phyloP scores from a whole-genome alignment of 192 early-diverging fungal genomes.

The Coemansia sp. region DNA sequence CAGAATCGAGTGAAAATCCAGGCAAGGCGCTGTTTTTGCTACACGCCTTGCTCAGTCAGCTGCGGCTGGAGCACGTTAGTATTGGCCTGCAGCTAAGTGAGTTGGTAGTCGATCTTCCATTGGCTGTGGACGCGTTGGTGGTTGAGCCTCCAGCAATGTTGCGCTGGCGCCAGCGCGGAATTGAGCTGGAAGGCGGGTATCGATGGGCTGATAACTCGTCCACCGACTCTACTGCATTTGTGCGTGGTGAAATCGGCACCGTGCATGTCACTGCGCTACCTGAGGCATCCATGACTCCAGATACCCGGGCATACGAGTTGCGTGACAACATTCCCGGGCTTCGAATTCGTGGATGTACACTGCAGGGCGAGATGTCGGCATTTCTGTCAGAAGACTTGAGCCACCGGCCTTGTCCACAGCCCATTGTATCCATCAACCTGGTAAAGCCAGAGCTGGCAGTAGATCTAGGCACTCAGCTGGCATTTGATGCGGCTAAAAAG shows the following conservation, averaged over 20 bases:
- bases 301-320: conserved; percentile 44
- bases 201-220: conserved; percentile 24
- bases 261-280: conserved; percentile 38
- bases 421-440: conserved; percentile 32
- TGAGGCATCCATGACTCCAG: conserved; percentile 46
- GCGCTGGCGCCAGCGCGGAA: conserved; percentile 43
- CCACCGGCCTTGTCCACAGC: conserved; percentile 40
- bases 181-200: conserved; percentile 38
- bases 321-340: conserved; percentile 27
- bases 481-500: conserved; percentile 30
- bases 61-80: conserved; percentile 46
- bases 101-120: conserved; percentile 50
- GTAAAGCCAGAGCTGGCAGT: conserved; percentile 38
- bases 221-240: conserved; percentile 48
- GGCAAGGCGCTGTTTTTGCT: conserved; percentile 38
- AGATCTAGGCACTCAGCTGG: conserved; percentile 40
- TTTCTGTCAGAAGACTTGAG: conserved; percentile 50
- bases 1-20: neutral
- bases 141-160: conserved; percentile 39
- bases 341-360: conserved; percentile 26
- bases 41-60: conserved; percentile 44
- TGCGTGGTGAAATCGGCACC: conserved; percentile 22
- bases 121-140: conserved; percentile 22
- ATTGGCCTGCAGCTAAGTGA: conserved; percentile 28
- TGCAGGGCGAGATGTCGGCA: conserved; percentile 51